Evolutionary conservation across 1,139 yeast species (phyloP).

Genomic region (Hyphopichia pseudoburtonii): DNA sequence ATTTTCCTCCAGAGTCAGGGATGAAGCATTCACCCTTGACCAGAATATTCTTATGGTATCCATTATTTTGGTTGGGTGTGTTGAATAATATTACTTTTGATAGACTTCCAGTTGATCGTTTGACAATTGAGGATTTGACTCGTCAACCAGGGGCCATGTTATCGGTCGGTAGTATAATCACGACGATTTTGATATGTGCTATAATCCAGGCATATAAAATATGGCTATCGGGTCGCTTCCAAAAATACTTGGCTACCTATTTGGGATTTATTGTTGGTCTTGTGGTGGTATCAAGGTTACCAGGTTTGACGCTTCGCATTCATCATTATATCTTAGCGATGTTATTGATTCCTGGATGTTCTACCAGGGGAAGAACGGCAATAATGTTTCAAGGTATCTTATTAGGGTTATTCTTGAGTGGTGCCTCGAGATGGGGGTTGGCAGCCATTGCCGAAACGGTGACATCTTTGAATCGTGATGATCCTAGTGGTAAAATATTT

Average conservation of each 20-base stretch:
- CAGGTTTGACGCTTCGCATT: slow-evolving; percentile 73
- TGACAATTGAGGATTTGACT: slow-evolving; percentile 67
- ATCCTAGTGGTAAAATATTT: slow-evolving; percentile 61
- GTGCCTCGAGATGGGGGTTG: slow-evolving; percentile 90
- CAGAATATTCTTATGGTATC: slow-evolving; percentile 68
- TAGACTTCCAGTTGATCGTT: slow-evolving; percentile 80
- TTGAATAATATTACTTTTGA: slow-evolving; percentile 88
- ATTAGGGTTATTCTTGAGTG: slow-evolving; percentile 77
- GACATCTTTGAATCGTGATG: slow-evolving; percentile 66
- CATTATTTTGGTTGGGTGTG: slow-evolving; percentile 81
- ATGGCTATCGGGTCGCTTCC: slow-evolving; percentile 78
- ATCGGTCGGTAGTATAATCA: slow-evolving; percentile 55
- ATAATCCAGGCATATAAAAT: slow-evolving; percentile 73
- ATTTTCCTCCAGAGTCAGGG: slow-evolving; percentile 23
- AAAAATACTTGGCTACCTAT: slow-evolving; percentile 56
- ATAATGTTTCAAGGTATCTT: slow-evolving; percentile 79
- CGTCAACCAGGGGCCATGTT: slow-evolving; percentile 75
- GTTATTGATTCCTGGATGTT: slow-evolving; percentile 80
- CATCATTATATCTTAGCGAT: slow-evolving; percentile 90
- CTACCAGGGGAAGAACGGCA: slow-evolving; percentile 72
- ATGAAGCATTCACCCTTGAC: slow-evolving; percentile 43
- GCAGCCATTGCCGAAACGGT: slow-evolving; percentile 86
- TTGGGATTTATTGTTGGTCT: slow-evolving; percentile 46
- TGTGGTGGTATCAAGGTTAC: slow-evolving; percentile 49
- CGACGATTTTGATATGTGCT: slow-evolving; percentile 52